A percentile compares a stretch with the other conserved stretches of the same genome.
Conservation (phyloP, 2,329 filamentous ascomycete species). For the Ascochyta rabiei region DNA sequence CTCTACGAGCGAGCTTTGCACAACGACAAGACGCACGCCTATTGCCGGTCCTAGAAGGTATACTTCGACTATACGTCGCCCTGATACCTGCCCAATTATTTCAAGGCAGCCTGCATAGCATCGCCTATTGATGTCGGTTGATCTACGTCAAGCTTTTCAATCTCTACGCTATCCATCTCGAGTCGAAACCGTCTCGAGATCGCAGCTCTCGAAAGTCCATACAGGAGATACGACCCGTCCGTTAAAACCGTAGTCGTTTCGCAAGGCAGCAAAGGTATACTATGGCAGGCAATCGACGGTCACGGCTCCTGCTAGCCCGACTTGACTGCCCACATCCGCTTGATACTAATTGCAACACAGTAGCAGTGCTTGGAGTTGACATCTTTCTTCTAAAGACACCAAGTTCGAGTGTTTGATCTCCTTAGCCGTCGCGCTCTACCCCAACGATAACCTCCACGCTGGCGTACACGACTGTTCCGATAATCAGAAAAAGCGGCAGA, state of each 20-base stretch:
- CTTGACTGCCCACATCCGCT: slow-evolving; percentile 29
- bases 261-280: slow-evolving; percentile 45
- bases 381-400: slow-evolving; percentile 27
- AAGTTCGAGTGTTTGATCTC: slow-evolving; percentile 43
- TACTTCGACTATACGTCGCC: slow-evolving; percentile 27
- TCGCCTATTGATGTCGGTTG: slow-evolving; percentile 63
- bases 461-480: slow-evolving; percentile 48
- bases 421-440: slow-evolving; percentile 31
- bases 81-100: slow-evolving; percentile 4
- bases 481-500: slow-evolving; percentile 55
- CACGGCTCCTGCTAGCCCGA: slow-evolving; percentile 39
- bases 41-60: slow-evolving; percentile 23
- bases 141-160: slow-evolving; percentile 60
- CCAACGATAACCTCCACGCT: slow-evolving; percentile 47
- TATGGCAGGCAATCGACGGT: slow-evolving; percentile 44
- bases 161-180: slow-evolving; percentile 62
- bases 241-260: slow-evolving; percentile 47
- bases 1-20: slow-evolving; percentile 26
- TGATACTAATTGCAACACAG: slow-evolving; percentile 43
- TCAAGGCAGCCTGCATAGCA: slow-evolving; percentile 36
- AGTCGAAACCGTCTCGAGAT: slow-evolving; percentile 62
- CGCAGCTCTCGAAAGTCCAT: slow-evolving; percentile 62
- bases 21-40: slow-evolving; percentile 27
- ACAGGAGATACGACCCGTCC: slow-evolving; percentile 59
- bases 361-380: slow-evolving; percentile 45